These are phyloP conservation scores for Nidula microcarpa DNA, from an alignment of 768 basidiomycete genomes.

Conservation along the genomic window DNA sequence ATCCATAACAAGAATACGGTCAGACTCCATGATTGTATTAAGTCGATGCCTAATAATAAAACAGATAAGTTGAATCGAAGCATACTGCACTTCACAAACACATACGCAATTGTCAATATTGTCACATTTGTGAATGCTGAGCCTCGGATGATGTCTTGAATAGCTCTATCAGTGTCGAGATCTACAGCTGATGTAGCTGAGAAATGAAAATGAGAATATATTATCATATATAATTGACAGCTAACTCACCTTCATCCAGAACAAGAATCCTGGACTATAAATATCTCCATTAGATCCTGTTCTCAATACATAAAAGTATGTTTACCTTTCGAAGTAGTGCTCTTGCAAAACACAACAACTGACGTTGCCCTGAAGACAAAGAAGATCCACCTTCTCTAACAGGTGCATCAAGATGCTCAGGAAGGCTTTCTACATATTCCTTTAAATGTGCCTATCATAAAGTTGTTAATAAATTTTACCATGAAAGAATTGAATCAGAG, in stretches of 20 bases:
- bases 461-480: not conserved
- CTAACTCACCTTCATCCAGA: conserved; percentile 76
- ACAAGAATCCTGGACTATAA: conserved; percentile 79
- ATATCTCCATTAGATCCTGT: not conserved
- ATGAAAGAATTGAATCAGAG: not conserved
- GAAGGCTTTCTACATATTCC: conserved; percentile 60
- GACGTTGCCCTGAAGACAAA: conserved; percentile 81
- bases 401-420: conserved; percentile 67
- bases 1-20: conserved; percentile 79
- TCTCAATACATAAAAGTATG: not conserved
- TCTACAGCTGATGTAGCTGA: conserved; percentile 87
- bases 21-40: conserved; percentile 82
- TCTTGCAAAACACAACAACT: conserved; percentile 85
- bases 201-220: conserved; percentile 5
- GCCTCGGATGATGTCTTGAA: conserved; percentile 85
- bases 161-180: conserved; percentile 83
- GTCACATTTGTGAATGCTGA: conserved; percentile 75
- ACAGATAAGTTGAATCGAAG: not conserved
- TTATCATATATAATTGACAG: not conserved
- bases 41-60: conserved; percentile 56
- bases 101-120: conserved; percentile 84
- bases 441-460: conserved; percentile 56
- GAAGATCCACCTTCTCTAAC: conserved; percentile 81
- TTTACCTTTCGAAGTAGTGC: conserved; percentile 74
- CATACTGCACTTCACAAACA: conserved; percentile 8